phyloP scores from a whole-genome alignment of 148 eudicot species.

The Fallopia convolvulus region DNA sequence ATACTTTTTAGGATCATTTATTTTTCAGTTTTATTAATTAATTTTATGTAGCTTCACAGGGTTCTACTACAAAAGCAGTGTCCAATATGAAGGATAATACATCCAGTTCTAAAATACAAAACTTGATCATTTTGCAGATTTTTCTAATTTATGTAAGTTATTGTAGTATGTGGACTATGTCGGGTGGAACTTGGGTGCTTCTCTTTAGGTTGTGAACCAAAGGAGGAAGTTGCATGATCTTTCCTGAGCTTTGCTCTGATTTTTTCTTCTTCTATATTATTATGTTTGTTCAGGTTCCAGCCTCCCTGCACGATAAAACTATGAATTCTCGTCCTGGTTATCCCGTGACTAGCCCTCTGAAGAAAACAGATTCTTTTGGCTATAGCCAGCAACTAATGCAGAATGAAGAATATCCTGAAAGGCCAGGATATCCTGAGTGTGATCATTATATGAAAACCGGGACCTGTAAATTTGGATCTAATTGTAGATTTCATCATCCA shows the following conservation, averaged over 20 bases:
- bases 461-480: constrained; percentile 26
- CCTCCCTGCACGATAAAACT: constrained; percentile 15
- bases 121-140: not conserved
- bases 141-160: not conserved
- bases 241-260: not conserved
- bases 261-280: not conserved
- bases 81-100: not conserved
- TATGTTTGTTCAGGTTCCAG: constrained; percentile 11
- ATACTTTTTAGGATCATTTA: not conserved
- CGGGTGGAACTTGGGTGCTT: not conserved
- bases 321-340: constrained; percentile 19
- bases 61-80: not conserved
- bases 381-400: not conserved
- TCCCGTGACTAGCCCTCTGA: constrained; percentile 12
- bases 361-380: constrained; percentile 17
- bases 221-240: not conserved
- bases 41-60: not conserved
- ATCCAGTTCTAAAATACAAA: not conserved
- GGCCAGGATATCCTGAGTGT: constrained; percentile 31
- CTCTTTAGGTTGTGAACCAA: not conserved
- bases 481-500: constrained; percentile 21
- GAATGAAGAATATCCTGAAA: constrained; percentile 32
- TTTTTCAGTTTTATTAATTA: not conserved
- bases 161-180: not conserved
- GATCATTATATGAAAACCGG: constrained; percentile 29